A percentile compares a stretch with the other conserved stretches of the same genome.
Evolutionary conservation across 1,284 basidiomycete genomes (phyloP).

Genomic region (Pseudozyma sp.): DNA sequence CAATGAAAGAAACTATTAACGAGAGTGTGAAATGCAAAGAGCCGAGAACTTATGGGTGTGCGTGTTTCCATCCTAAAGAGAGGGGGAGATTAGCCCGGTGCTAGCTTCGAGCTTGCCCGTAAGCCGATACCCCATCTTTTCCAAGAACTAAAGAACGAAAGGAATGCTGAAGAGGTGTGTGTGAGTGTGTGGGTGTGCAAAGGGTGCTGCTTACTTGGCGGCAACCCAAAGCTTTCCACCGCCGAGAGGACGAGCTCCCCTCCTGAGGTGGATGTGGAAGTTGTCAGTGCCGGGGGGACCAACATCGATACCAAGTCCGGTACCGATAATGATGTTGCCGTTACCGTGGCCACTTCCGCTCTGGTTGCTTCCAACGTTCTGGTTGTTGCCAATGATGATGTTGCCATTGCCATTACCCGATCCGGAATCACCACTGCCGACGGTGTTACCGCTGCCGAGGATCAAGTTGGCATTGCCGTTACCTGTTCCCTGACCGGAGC

Average conservation of each 20-base stretch:
- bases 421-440: slow-evolving; percentile 18
- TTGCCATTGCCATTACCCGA: slow-evolving; percentile 12
- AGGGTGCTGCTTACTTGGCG: neutral
- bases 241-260: slow-evolving; percentile 22
- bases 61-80: neutral
- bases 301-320: slow-evolving; percentile 23
- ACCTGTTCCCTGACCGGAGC: slow-evolving; percentile 15
- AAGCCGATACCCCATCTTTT: neutral
- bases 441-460: slow-evolving; percentile 23
- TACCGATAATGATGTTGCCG: slow-evolving; percentile 26
- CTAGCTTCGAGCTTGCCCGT: slow-evolving; percentile 13
- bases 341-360: slow-evolving; percentile 22
- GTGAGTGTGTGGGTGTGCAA: neutral
- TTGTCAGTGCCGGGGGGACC: slow-evolving; percentile 32
- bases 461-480: slow-evolving; percentile 23
- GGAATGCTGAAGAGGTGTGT: neutral
- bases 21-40: neutral
- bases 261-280: slow-evolving; percentile 31
- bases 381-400: slow-evolving; percentile 40
- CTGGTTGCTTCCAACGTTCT: slow-evolving; percentile 20
- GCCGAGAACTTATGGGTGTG: slow-evolving; percentile 1
- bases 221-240: slow-evolving; percentile 14
- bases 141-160: neutral
- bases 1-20: neutral
- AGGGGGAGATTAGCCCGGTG: slow-evolving; percentile 1